Evolutionary conservation across 768 basidiomycete species (phyloP).

Genomic region (Xerocomellus intermedius): DNA sequence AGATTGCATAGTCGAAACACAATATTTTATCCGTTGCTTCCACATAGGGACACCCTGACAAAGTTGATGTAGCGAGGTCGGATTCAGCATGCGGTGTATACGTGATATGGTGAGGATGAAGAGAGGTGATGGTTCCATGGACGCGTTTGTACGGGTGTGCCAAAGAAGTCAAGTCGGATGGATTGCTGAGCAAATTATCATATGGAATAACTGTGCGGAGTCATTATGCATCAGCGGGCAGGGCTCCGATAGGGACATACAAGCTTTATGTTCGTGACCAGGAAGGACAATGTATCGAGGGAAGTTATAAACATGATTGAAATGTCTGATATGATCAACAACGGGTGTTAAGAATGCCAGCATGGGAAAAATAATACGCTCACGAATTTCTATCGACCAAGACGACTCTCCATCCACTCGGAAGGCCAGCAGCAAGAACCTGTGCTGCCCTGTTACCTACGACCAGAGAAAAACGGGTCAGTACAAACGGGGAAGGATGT

Average conservation of each 20-base stretch:
- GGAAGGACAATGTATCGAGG: slow-evolving; percentile 57
- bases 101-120: slow-evolving; percentile 39
- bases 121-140: slow-evolving; percentile 44
- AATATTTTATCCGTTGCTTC: slow-evolving; percentile 26
- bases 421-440: slow-evolving; percentile 47
- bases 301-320: slow-evolving; percentile 59
- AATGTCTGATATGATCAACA: slow-evolving; percentile 34
- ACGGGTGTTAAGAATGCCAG: not conserved
- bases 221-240: not conserved
- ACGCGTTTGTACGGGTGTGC: slow-evolving; percentile 34
- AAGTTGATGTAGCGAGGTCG: not conserved
- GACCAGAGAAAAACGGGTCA: not conserved
- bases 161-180: slow-evolving; percentile 6
- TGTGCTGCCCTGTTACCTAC: slow-evolving; percentile 50
- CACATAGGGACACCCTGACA: not conserved
- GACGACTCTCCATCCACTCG: slow-evolving; percentile 52
- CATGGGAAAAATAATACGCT: slow-evolving; percentile 17
- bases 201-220: slow-evolving; percentile 50
- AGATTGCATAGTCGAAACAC: slow-evolving; percentile 55
- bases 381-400: slow-evolving; percentile 61
- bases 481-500: not conserved
- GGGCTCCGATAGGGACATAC: slow-evolving; percentile 30
- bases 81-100: slow-evolving; percentile 9
- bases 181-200: slow-evolving; percentile 42
- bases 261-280: slow-evolving; percentile 65